Evolutionary conservation across 768 basidiomycete species (phyloP).

Genomic region (Termitomyces sp.): DNA sequence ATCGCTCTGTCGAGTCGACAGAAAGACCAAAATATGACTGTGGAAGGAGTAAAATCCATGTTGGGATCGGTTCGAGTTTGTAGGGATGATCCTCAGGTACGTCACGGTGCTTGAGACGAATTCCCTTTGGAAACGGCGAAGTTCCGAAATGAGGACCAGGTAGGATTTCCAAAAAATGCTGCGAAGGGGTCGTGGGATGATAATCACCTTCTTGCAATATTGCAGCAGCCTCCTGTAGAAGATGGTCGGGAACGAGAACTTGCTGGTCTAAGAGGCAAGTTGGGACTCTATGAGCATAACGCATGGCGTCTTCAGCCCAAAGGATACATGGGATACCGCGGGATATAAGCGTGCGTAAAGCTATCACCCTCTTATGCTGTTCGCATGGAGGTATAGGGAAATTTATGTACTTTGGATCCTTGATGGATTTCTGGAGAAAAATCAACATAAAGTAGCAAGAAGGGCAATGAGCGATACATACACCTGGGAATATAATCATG

Average conservation of each 20-base stretch:
- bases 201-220: background rate
- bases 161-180: background rate
- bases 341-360: background rate
- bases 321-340: background rate
- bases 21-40: background rate
- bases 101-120: background rate
- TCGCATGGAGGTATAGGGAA: background rate
- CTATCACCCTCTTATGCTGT: background rate
- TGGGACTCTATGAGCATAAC: too few species aligned
- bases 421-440: background rate
- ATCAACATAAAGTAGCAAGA: background rate
- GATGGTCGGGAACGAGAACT: background rate
- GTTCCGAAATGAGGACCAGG: background rate
- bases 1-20: background rate
- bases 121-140: background rate
- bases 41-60: background rate
- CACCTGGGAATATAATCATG: background rate
- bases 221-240: background rate
- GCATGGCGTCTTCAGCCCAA: too few species aligned
- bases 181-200: background rate
- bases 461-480: background rate
- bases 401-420: background rate
- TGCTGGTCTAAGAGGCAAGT: too few species aligned
- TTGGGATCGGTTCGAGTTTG: background rate
- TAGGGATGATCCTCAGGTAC: background rate